Base-by-base conservation (phyloP, 352 stramenopile genomes). In the Phytophthora ramorum region DNA sequence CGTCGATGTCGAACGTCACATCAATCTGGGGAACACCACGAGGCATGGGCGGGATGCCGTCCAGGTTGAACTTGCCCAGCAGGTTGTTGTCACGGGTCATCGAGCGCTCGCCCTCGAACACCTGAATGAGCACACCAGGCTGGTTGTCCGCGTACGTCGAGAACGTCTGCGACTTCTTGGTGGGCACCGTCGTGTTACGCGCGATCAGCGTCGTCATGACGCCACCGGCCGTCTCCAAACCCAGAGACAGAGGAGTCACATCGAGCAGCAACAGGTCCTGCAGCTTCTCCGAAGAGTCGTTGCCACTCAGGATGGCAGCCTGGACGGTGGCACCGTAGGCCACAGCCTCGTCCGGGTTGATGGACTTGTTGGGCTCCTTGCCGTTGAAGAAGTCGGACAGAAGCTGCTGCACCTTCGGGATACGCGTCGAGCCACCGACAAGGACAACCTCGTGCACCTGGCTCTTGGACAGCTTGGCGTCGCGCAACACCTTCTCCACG, bases 81-180 rank as follows among this genome's bases (percentile, higher is more conserved):
- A 94, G 71, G 65, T 95, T 87, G 71, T 98, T 98, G 66, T 97
- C 91, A 44, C 91, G 89, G 4, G 95, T 98, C 92, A 98, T 98
- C 26, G 89, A 79, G n/a, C 95, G 91, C 72, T 99, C 96, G 44
- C 95, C 96, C 72, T 98, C 89, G 65, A 92, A 97, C 43, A 98
- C 85, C 63, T 97, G 83, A 65, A 98, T 95, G 22, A 90, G 60
- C 71, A 98, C 85, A 59, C 73, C 83, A 2, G 81, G 63, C 73
- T 98, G 91, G 70, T 97, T 97, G 72, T 97, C 89, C 0, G 72
- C 73, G 63, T 91, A 91, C 46, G 93, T 98, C 48, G 82, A 90
- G 75, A 97, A 98, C 28, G 78, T 96, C 73, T 95, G 81, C 47
- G 76, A 85, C 74, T 90, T 96, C 72, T 94, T 96, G 22, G 76